Percentiles rank a stretch among this genome's conserved stretches.
Conservation (phyloP, 208 protist genomes). For the Phytomonas francai region DNA sequence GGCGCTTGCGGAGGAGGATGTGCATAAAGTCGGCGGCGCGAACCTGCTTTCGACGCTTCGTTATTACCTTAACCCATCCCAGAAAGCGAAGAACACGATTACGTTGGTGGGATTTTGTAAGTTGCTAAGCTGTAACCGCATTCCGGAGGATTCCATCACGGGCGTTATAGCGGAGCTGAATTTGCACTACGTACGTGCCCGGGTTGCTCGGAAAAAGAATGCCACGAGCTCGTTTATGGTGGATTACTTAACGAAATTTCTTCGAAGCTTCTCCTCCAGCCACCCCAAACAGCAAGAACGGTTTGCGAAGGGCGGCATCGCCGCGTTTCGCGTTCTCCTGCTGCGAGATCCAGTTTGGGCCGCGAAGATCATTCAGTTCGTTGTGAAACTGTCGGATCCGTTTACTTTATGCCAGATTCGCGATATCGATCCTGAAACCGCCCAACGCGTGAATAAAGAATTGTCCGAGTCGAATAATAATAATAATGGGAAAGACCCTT, state of each 20-base stretch:
- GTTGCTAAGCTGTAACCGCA: conserved; percentile 80
- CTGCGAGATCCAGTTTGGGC: conserved; percentile 13
- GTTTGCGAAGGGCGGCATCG: conserved; percentile 50
- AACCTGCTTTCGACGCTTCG: conserved; percentile 44
- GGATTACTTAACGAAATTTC: conserved; percentile 65
- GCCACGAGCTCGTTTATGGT: conserved; percentile 35
- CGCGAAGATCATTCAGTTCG: conserved; percentile 39
- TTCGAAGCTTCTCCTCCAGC: conserved; percentile 77
- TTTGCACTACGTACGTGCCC: conserved; percentile 38
- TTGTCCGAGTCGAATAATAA: conserved; percentile 8
- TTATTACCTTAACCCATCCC: conserved; percentile 24
- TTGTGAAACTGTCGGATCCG: conserved; percentile 61
- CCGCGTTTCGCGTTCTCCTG: conserved; percentile 51
- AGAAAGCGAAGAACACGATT: neutral
- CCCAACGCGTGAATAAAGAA: conserved; percentile 11
- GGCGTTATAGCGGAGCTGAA: conserved; percentile 59
- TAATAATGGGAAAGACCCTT: neutral
- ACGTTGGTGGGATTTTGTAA: conserved; percentile 72
- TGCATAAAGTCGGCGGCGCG: conserved; percentile 72
- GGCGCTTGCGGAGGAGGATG: conserved; percentile 67
- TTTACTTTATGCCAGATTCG: conserved; percentile 69
- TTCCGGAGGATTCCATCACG: conserved; percentile 39
- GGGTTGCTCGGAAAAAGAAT: conserved; percentile 21
- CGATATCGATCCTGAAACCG: conserved; percentile 79
- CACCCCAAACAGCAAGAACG: conserved; percentile 55